Percentiles rank a stretch among this genome's conserved stretches.
Evolutionary conservation across 2,329 filamentous ascomycete genomes (phyloP).

Genomic region (Leptographium lundbergii): DNA sequence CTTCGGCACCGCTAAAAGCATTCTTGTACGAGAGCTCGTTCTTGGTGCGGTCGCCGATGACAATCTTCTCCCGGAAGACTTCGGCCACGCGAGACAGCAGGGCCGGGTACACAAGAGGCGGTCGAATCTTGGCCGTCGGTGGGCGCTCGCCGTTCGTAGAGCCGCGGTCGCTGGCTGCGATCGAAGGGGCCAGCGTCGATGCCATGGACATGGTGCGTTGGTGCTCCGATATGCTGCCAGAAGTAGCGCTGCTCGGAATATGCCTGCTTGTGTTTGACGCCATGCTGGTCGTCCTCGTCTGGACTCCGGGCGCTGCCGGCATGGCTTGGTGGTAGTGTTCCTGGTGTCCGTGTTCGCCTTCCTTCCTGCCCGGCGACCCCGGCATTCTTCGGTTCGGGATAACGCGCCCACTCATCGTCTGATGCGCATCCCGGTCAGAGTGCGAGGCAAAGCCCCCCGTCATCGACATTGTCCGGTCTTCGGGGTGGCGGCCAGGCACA

Average conservation of each 20-base stretch:
- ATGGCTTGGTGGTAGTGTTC: constrained; percentile 9
- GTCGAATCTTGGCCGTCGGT: constrained; percentile 49
- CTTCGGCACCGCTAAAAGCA: constrained; percentile 89
- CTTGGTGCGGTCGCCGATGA: constrained; percentile 79
- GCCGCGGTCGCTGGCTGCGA: constrained; percentile 47
- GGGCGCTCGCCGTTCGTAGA: constrained; percentile 42
- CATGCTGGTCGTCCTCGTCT: constrained; percentile 38
- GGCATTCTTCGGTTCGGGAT: constrained; percentile 62
- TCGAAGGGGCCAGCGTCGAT: constrained; percentile 58
- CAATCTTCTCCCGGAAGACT: constrained; percentile 81
- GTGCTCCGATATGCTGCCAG: constrained; percentile 15
- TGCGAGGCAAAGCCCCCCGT: constrained; percentile 57
- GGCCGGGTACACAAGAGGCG: constrained; percentile 87
- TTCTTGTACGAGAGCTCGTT: constrained; percentile 96
- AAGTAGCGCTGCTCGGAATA: constrained; percentile 25
- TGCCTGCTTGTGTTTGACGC: constrained; percentile 23
- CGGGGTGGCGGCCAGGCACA: constrained; percentile 71
- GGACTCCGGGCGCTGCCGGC: constrained; percentile 28
- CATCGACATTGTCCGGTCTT: constrained; percentile 94
- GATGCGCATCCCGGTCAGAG: constrained; percentile 60
- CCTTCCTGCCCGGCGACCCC: constrained; percentile 6
- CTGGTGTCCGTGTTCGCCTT: constrained; percentile 22
- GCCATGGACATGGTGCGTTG: constrained; percentile 80
- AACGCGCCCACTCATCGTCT: constrained; percentile 85
- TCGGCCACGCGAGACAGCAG: constrained; percentile 86